Percentiles rank a stretch among this genome's conserved stretches.
Conservation (phyloP, 768 basidiomycete genomes). For the Lactarius trivialis region DNA sequence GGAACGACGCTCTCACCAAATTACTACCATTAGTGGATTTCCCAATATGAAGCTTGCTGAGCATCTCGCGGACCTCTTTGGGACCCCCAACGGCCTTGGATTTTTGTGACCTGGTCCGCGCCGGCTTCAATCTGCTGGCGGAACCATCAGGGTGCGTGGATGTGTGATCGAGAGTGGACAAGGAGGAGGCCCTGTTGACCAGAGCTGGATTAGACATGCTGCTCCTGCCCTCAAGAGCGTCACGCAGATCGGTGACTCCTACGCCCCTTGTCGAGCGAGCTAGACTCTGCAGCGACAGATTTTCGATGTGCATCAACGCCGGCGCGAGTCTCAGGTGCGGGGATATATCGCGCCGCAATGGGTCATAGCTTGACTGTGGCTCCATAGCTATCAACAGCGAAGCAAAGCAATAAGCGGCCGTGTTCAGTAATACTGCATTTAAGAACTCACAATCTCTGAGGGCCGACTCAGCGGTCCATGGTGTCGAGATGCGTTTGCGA, state of each 20-base stretch:
- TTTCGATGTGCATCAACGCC: conserved; percentile 86
- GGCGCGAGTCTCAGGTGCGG: conserved; percentile 78
- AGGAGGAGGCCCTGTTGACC: conserved; percentile 53
- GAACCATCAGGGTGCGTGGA: conserved; percentile 35
- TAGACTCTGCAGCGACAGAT: conserved; percentile 80
- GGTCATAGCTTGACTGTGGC: conserved; percentile 45
- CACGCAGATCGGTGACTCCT: conserved; percentile 82
- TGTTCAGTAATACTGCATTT: not conserved
- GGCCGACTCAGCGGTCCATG: conserved; percentile 72
- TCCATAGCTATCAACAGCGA: conserved; percentile 45
- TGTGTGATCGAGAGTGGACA: conserved; percentile 70
- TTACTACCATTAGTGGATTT: conserved; percentile 48
- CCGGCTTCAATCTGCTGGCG: conserved; percentile 42
- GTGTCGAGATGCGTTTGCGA: conserved; percentile 14
- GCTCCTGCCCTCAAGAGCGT: conserved; percentile 80
- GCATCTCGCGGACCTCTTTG: conserved; percentile 72
- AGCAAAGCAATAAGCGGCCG: not conserved
- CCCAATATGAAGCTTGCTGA: conserved; percentile 79
- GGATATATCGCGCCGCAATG: conserved; percentile 59
- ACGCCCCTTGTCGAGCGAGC: conserved; percentile 72
- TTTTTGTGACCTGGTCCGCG: conserved; percentile 49
- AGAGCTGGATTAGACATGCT: conserved; percentile 77
- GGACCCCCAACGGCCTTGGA: conserved; percentile 44
- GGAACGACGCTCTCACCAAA: conserved; percentile 69
- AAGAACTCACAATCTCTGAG: conserved; percentile 64